Evolutionary conservation across 495 filamentous ascomycete genomes (phyloP), one percentile per base, ranked within the genome.

Genomic region (Tuber calosporum): DNA sequence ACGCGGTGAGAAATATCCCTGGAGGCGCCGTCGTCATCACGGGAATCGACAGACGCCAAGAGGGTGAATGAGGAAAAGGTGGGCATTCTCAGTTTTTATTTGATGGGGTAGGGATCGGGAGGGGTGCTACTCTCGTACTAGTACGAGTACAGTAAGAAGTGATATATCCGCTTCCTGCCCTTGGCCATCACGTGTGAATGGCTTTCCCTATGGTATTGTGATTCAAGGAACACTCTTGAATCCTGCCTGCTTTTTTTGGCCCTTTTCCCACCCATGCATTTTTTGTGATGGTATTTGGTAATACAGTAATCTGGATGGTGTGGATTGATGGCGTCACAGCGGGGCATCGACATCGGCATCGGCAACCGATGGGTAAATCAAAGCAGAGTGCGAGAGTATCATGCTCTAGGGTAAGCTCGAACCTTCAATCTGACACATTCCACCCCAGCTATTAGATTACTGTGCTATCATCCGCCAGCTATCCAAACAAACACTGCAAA

Each of bases 1-100:
- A 62, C 53, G 53, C 53, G 53, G 53, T 62, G 53, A 62, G 53
- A 62, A 62, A 62, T 26, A 62, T 15, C 53, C 53, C 26, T 62
- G 53, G 53, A 11, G n/a, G n/a, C 30, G 26, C 11, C 13, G n/a
- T 62, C 53, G 53, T 62, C 53, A 62, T 30, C n/a, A 62, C 53
- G 53, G 53, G 53, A 62, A 30, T 62, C 53, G 53, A 62, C 53
- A 62, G 53, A 26, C 53, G 26, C 30, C 26, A 62, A 62, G 53
- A 30, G 11, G n/a, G n/a, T 30, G n/a, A 62, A 62, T 30, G 53
- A 62, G 17, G 53, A 45, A 17, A 11, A 42, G 17, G 40, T 42
- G 17, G 0, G 43, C 5, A n/a, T 30, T 4, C n/a, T 30, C 53
- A 62, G 53, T 4, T 62, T 4, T 58, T 58, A n/a, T 62, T 15